A percentile compares a stretch with the other conserved stretches of the same genome.
phyloP scores from a whole-genome alignment of 768 basidiomycete species.

The Pulveroboletus ravenelii region DNA sequence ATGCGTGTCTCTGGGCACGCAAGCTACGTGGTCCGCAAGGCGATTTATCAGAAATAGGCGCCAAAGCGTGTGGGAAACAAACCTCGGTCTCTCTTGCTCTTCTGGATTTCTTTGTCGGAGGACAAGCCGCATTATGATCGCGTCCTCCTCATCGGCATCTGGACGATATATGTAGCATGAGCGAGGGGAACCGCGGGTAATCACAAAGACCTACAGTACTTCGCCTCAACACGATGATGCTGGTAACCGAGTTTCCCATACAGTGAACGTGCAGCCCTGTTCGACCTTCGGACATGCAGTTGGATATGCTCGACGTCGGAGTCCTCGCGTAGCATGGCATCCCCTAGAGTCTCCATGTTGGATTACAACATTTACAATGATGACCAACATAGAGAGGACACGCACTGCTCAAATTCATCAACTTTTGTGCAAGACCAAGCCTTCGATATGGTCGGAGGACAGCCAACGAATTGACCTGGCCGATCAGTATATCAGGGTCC shows the following conservation, averaged over 20 bases:
- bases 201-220: conserved; percentile 24
- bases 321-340: conserved; percentile 21
- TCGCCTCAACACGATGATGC: conserved; percentile 7
- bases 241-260: conserved; percentile 26
- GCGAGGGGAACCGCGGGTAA: background rate
- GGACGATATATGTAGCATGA: background rate
- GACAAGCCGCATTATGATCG: conserved; percentile 20
- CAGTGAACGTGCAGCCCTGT: conserved; percentile 20
- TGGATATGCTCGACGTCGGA: conserved; percentile 19
- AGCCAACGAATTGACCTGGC: conserved; percentile 28
- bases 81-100: conserved; percentile 10
- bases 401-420: conserved; percentile 28
- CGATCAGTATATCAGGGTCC: conserved; percentile 9
- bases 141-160: conserved; percentile 29
- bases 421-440: conserved; percentile 23
- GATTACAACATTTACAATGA: background rate
- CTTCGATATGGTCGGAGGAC: conserved; percentile 28
- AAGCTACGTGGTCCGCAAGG: background rate
- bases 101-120: background rate
- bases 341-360: conserved; percentile 14
- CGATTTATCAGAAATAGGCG: background rate
- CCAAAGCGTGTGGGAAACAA: background rate
- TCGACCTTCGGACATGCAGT: conserved; percentile 28
- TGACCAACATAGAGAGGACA: background rate
- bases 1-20: background rate